phyloP scores from a whole-genome alignment of 176 grass and related monocot genomes.

The Alloteropsis semialata region DNA sequence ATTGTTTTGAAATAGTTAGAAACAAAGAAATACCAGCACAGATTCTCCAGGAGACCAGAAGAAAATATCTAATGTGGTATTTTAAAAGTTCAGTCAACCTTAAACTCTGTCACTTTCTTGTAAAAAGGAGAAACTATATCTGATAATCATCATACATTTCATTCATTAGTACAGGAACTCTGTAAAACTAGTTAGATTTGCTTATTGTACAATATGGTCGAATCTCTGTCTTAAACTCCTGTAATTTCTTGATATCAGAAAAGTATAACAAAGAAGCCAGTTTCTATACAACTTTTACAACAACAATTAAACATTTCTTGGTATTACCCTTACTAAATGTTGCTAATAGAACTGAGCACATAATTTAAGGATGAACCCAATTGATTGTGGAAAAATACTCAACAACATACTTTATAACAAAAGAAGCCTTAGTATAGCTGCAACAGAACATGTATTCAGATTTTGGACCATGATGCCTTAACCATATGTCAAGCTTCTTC shows the following conservation, averaged over 20 bases:
- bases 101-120: neutral
- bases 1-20: neutral
- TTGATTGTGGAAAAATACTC: neutral
- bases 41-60: neutral
- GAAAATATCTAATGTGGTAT: neutral
- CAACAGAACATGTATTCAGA: conserved; percentile 20
- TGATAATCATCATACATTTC: neutral
- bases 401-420: conserved; percentile 70
- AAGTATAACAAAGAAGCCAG: neutral
- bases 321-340: neutral
- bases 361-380: conserved; percentile 1
- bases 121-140: neutral
- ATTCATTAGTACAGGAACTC: neutral
- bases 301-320: neutral
- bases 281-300: neutral
- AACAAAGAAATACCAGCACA: neutral
- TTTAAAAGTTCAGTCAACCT: conserved; percentile 9
- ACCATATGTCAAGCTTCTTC: conserved; percentile 52
- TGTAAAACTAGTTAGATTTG: neutral
- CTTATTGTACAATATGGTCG: conserved; percentile 11
- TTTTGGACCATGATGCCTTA: conserved; percentile 45
- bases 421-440: conserved; percentile 23
- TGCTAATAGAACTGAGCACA: neutral
- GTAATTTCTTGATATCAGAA: neutral
- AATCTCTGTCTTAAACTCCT: neutral